A percentile compares a stretch with the other conserved stretches of the same genome.
phyloP scores from a whole-genome alignment of 495 filamentous ascomycete genomes.

The Cairneyella variabilis region DNA sequence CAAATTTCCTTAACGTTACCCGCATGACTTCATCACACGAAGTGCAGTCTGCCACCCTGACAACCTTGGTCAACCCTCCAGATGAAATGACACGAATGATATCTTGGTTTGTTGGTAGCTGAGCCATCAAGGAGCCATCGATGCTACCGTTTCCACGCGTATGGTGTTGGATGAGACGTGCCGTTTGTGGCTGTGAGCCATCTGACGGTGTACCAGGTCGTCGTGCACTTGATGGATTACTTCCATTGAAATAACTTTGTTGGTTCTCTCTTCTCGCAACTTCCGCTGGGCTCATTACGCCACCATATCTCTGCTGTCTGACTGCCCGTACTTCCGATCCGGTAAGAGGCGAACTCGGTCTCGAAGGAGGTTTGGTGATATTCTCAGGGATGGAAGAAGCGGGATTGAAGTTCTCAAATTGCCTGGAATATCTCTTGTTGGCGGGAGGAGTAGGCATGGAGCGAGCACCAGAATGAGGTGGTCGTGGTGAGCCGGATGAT shows the following conservation, averaged over 20 bases:
- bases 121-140: constrained; percentile 76
- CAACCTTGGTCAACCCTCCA: constrained; percentile 83
- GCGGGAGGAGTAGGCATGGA: constrained; percentile 45
- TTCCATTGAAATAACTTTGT: constrained; percentile 44
- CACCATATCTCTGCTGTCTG: constrained; percentile 41
- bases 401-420: constrained; percentile 44
- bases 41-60: constrained; percentile 84
- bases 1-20: constrained; percentile 78
- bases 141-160: constrained; percentile 65
- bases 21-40: constrained; percentile 88
- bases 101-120: constrained; percentile 72
- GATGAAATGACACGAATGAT: constrained; percentile 90
- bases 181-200: constrained; percentile 29
- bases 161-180: constrained; percentile 46
- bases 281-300: constrained; percentile 52
- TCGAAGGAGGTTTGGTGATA: constrained; percentile 51
- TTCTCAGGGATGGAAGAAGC: constrained; percentile 36
- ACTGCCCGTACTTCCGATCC: constrained; percentile 43
- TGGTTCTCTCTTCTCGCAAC: constrained; percentile 44
- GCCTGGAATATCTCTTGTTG: constrained; percentile 73
- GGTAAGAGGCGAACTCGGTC: constrained; percentile 68
- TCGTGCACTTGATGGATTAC: constrained; percentile 41
- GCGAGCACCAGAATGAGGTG: constrained; percentile 42
- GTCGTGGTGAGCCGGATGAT: constrained; percentile 63
- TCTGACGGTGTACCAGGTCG: constrained; percentile 44